These are phyloP conservation scores for Lentinus tigrinus DNA, from an alignment of 768 basidiomycete species.

Conservation along the genomic window DNA sequence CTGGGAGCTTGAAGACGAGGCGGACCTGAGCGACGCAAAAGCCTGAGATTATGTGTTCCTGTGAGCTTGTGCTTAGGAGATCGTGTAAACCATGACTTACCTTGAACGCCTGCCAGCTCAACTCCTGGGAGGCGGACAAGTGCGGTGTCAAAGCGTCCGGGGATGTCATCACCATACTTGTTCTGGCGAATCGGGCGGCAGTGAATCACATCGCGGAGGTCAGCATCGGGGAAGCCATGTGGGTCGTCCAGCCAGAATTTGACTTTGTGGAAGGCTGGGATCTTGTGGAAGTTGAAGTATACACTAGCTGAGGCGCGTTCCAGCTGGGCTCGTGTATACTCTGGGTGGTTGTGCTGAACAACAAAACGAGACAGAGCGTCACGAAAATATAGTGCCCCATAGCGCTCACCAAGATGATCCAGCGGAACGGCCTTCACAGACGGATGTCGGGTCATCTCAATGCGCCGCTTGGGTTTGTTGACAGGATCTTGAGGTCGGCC, in stretches of 20 bases:
- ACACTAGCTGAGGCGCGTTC: neutral
- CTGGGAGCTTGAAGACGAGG: slow-evolving; percentile 22
- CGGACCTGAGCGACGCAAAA: slow-evolving; percentile 25
- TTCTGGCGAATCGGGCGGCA: slow-evolving; percentile 21
- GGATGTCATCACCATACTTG: slow-evolving; percentile 14
- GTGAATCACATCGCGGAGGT: slow-evolving; percentile 31
- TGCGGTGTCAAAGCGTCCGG: slow-evolving; percentile 36
- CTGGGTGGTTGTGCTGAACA: neutral
- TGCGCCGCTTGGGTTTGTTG: neutral
- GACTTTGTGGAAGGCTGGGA: slow-evolving; percentile 32
- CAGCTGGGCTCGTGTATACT: neutral
- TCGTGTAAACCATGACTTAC: too few species aligned
- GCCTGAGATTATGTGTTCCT: slow-evolving; percentile 23
- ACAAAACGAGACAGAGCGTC: slow-evolving; percentile 9
- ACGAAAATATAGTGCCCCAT: neutral
- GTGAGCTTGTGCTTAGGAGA: too few species aligned
- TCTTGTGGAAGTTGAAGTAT: slow-evolving; percentile 21
- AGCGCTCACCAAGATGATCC: neutral
- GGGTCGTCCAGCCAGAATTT: slow-evolving; percentile 26
- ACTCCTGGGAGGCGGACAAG: slow-evolving; percentile 23
- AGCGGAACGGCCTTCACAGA: neutral
- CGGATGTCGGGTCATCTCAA: slow-evolving; percentile 3
- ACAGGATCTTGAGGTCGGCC: too few species aligned
- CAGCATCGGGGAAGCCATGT: neutral
- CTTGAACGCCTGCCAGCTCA: too few species aligned